These are phyloP conservation scores for Heterobasidion irregulare DNA, from an alignment of 1,284 basidiomycete species.

Conservation along the genomic window DNA sequence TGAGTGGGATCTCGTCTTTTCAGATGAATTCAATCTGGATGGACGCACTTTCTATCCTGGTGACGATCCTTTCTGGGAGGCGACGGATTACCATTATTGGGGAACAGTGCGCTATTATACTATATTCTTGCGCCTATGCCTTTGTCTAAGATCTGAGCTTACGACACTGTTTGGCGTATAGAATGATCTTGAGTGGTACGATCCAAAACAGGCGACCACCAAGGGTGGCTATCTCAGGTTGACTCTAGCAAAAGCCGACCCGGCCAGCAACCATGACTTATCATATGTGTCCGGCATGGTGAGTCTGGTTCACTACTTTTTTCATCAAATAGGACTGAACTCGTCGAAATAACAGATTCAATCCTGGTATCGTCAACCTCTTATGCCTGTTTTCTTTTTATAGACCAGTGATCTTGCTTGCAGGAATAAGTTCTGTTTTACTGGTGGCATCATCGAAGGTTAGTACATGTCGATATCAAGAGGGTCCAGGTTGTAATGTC, in stretches of 20 bases:
- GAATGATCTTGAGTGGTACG: slow-evolving; percentile 49
- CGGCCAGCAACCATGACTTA: slow-evolving; percentile 30
- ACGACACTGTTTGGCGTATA: slow-evolving; percentile 13
- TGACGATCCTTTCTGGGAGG: slow-evolving; percentile 60
- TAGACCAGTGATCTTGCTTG: slow-evolving; percentile 8
- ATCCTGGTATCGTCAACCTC: slow-evolving; percentile 9
- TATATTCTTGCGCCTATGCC: slow-evolving; percentile 8
- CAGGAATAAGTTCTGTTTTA: slow-evolving; percentile 52
- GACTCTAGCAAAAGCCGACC: slow-evolving; percentile 34
- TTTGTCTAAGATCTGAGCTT: not conserved
- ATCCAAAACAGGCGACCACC: slow-evolving; percentile 60
- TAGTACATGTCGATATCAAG: not conserved
- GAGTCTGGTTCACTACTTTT: slow-evolving; percentile 5
- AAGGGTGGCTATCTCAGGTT: slow-evolving; percentile 55
- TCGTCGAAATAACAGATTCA: slow-evolving; percentile 8
- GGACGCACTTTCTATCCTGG: slow-evolving; percentile 48
- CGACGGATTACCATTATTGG: slow-evolving; percentile 72
- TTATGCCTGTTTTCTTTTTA: not conserved
- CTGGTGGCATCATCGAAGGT: slow-evolving; percentile 30
- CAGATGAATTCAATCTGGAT: slow-evolving; percentile 60
- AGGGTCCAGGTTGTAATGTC: not conserved
- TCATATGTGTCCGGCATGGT: slow-evolving; percentile 35
- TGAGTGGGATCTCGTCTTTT: slow-evolving; percentile 49
- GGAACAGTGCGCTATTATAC: slow-evolving; percentile 18
- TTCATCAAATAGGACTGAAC: not conserved